phyloP scores from a whole-genome alignment of 257 asterid species.

The Petunia axillaris region DNA sequence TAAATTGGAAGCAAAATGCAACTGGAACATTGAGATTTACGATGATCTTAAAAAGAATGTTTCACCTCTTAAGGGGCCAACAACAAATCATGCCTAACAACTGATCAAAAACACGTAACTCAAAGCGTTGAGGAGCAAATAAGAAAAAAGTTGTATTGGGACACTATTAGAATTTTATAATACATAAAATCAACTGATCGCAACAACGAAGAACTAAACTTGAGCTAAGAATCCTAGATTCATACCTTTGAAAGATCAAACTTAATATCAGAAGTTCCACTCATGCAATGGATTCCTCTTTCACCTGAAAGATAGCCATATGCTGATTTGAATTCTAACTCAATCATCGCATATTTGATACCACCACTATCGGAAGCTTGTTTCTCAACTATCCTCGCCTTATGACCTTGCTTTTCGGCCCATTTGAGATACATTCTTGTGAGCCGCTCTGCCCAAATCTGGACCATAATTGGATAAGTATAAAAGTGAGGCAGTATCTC shows the following conservation, averaged over 20 bases:
- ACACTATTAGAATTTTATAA: neutral
- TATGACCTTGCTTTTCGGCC: conserved; percentile 75
- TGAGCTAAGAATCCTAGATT: conserved; percentile 18
- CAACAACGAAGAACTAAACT: neutral
- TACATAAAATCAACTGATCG: neutral
- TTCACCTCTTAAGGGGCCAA: neutral
- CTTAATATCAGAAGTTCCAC: conserved; percentile 39
- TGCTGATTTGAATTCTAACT: conserved; percentile 69
- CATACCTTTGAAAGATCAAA: conserved; percentile 53
- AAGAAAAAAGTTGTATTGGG: neutral
- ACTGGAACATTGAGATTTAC: neutral
- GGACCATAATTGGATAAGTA: conserved; percentile 32
- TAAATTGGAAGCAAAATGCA: neutral
- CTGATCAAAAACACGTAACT: neutral
- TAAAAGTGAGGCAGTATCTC: neutral
- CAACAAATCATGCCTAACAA: neutral
- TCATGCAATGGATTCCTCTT: conserved; percentile 68
- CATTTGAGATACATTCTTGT: conserved; percentile 72
- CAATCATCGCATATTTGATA: conserved; percentile 56
- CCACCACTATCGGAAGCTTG: conserved; percentile 48
- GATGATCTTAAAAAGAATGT: neutral
- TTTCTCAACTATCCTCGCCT: conserved; percentile 69
- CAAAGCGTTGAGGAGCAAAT: neutral
- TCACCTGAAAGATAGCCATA: conserved; percentile 79
- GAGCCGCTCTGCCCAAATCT: conserved; percentile 72